These are phyloP conservation scores for Caryopteris hybrid DNA, from an alignment of 305 asterid genomes.

Conservation along the genomic window DNA sequence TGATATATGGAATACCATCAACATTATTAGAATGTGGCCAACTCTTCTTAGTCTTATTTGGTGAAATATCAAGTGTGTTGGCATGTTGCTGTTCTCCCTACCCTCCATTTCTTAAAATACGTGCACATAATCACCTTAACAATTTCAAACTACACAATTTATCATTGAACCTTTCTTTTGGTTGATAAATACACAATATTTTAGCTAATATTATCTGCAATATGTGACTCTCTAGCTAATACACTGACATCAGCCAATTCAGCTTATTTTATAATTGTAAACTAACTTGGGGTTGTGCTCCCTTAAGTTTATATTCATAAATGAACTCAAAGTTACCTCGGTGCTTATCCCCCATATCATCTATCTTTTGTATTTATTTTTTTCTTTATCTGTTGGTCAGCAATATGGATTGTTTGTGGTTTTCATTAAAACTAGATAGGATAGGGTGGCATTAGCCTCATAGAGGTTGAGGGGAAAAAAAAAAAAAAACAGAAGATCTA, in stretches of 20 bases:
- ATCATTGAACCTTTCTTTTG: too few relatives aligned
- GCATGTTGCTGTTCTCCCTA: too few relatives aligned
- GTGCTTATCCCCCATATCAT: neutral
- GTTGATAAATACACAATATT: neutral
- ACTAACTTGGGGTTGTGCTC: neutral
- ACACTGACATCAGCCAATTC: neutral
- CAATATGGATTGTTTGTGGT: neutral
- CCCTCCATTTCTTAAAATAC: neutral
- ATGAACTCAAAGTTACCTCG: too few relatives aligned
- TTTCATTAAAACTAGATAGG: neutral
- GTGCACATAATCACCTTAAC: neutral
- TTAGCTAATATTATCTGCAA: neutral
- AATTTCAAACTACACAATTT: neutral
- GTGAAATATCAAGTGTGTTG: too few relatives aligned
- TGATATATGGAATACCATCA: neutral
- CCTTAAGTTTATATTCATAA: neutral
- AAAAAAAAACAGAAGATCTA: too few relatives aligned
- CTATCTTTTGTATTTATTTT: neutral
- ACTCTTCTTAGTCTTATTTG: neutral
- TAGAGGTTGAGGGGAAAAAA: neutral
- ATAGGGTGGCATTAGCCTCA: too few relatives aligned
- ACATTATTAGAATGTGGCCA: neutral
- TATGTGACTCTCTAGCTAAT: neutral
- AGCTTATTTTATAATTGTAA: neutral
- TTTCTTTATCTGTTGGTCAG: neutral